Percentiles rank a stretch among this genome's conserved stretches.
Conservation (phyloP, 2,329 filamentous ascomycete genomes). For the Xylaria sp. region DNA sequence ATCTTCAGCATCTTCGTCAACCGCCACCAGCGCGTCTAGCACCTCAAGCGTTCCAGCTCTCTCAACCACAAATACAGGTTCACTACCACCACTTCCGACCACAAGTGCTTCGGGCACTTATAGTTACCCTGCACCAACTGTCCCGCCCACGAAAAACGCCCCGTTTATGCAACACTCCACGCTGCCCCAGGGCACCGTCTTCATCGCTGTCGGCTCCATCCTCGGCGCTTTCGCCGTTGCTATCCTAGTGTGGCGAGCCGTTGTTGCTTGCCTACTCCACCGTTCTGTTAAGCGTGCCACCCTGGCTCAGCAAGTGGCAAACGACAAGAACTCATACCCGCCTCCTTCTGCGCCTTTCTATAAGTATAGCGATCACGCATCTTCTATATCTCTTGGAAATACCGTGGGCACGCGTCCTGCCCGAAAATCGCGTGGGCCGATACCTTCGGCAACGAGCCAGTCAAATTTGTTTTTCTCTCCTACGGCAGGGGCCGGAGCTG, state of each 20-base stretch:
- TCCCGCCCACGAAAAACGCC: slow-evolving; percentile 85
- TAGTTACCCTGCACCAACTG: slow-evolving; percentile 76
- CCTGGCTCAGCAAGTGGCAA: slow-evolving; percentile 75
- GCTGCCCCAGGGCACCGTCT: slow-evolving; percentile 91
- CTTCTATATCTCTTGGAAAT: slow-evolving; percentile 62
- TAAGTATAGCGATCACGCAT: slow-evolving; percentile 71
- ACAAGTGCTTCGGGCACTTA: slow-evolving; percentile 55
- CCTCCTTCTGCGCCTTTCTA: slow-evolving; percentile 69
- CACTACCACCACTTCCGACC: slow-evolving; percentile 62
- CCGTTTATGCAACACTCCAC: slow-evolving; percentile 92
- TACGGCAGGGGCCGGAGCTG: slow-evolving; percentile 73
- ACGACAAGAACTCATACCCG: slow-evolving; percentile 75
- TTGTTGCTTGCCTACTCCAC: slow-evolving; percentile 91
- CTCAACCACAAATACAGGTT: slow-evolving; percentile 26
- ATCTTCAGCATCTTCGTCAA: slow-evolving; percentile 34
- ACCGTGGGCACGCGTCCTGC: slow-evolving; percentile 61
- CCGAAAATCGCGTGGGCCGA: slow-evolving; percentile 64
- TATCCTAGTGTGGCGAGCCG: slow-evolving; percentile 87
- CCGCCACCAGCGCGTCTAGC: slow-evolving; percentile 31
- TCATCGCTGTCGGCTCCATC: slow-evolving; percentile 91
- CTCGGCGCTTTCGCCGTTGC: slow-evolving; percentile 84
- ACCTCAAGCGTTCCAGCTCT: slow-evolving; percentile 35
- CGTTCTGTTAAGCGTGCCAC: slow-evolving; percentile 89
- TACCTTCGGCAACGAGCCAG: slow-evolving; percentile 68
- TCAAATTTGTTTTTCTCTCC: slow-evolving; percentile 94